These are phyloP conservation scores for Gastrodia elata DNA, from an alignment of 106 monocot species.

Conservation along the genomic window DNA sequence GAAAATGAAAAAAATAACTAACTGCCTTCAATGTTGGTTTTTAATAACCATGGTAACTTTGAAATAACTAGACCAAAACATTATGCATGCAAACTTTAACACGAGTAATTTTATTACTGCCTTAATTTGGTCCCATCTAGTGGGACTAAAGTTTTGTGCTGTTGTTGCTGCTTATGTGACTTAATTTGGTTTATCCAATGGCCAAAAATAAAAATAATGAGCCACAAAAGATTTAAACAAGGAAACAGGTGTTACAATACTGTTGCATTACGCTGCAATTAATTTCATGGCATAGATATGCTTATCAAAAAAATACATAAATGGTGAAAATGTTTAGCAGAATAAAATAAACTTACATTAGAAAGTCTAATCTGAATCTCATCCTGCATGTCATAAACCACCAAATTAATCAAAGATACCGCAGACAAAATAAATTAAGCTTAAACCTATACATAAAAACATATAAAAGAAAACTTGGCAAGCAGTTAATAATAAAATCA, in stretches of 20 bases:
- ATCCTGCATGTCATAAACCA: slow-evolving; percentile 1
- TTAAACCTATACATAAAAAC: background rate
- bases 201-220: background rate
- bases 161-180: background rate
- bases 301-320: background rate
- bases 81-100: too few relatives aligned
- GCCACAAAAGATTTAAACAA: background rate
- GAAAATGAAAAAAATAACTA: background rate
- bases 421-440: background rate
- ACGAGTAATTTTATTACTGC: too few relatives aligned
- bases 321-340: background rate
- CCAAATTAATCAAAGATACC: background rate
- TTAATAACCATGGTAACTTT: background rate
- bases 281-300: background rate
- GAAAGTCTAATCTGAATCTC: slow-evolving; percentile 7
- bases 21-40: background rate
- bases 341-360: background rate
- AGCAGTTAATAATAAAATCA: too few relatives aligned
- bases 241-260: background rate
- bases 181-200: background rate
- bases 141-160: too few relatives aligned
- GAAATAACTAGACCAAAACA: background rate
- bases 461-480: background rate
- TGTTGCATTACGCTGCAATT: background rate
- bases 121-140: too few relatives aligned